phyloP scores from a whole-genome alignment of 768 basidiomycete genomes.

The Tulasnella sp. region DNA sequence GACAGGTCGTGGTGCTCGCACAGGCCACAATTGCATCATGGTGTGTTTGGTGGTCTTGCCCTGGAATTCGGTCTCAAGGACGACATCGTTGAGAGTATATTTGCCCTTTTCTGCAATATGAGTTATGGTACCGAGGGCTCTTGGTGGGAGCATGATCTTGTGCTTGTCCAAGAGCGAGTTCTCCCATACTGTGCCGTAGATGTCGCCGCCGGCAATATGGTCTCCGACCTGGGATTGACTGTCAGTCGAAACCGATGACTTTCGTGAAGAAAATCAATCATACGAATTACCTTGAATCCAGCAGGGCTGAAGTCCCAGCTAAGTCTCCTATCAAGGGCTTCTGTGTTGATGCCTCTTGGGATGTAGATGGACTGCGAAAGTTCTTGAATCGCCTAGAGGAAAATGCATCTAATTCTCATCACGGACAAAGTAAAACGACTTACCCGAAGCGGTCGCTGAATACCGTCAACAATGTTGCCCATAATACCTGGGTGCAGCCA shows the following conservation, averaged over 20 bases:
- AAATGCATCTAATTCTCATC: conserved; percentile 19
- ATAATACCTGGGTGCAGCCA: conserved; percentile 65
- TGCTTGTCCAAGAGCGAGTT: conserved; percentile 96
- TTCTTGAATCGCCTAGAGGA: conserved; percentile 80
- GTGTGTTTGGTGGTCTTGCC: conserved; percentile 90
- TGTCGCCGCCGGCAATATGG: conserved; percentile 94
- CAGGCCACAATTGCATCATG: conserved; percentile 99
- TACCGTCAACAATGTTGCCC: conserved; percentile 99
- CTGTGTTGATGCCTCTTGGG: conserved; percentile 96
- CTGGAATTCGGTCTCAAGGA: conserved; percentile 96
- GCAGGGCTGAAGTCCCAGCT: conserved; percentile 94
- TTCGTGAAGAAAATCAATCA: not conserved
- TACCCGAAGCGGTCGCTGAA: conserved; percentile 86
- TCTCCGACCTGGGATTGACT: conserved; percentile 68
- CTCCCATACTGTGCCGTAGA: conserved; percentile 93
- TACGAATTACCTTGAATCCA: conserved; percentile 58
- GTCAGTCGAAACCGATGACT: not conserved
- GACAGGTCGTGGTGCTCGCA: conserved; percentile 93
- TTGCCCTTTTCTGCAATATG: conserved; percentile 90
- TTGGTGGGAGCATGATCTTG: conserved; percentile 93
- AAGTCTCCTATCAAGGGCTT: conserved; percentile 80
- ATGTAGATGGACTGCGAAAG: conserved; percentile 99
- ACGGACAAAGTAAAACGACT: not conserved
- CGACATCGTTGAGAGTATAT: conserved; percentile 89
- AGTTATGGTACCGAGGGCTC: conserved; percentile 92